Evolutionary conservation across 2,329 filamentous ascomycete genomes (phyloP), one percentile per base, ranked within the genome.

Genomic region (Mariannaea sp.): DNA sequence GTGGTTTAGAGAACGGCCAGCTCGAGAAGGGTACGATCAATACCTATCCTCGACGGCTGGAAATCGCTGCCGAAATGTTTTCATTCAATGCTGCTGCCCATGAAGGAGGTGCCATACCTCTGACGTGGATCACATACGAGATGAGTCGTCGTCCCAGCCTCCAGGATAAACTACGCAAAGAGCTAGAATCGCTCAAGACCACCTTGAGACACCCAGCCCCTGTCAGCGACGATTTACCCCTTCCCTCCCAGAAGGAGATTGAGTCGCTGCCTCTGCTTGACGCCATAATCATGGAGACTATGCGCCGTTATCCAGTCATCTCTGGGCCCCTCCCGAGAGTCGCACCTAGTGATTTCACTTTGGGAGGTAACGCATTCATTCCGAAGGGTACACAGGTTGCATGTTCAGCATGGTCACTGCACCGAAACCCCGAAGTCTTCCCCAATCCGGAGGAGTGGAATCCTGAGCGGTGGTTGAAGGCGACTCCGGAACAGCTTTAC

Each of bases 1-100:
- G 29, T 10, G 10, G 10, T 5, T 10, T 8, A 29, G 22, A 16
- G 17, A 47, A 32, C 17, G 30, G 17, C 12, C 12, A 3, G 10
- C 44, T 17, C 47, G 33, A 14, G 26, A 47, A n/a, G 38, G 45
- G 9, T 41, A 47, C 8, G 33, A 41, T 41, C 32, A 42, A 2
- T 40, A 52, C n/a, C 16, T 47, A 52, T 16, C 33, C 42, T 7
- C 41, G 42, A 14, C 49, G 49, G 1, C 33, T 52, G 3, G 49
- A 52, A 27, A 46, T 52, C 13, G 49, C 49, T 8, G 40, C 41
- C 20, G 49, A 52, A 17, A 52, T 52, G 49, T 52, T 46, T 14
- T 42, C 46, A 5, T 42, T 46, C 27, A 52, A 52, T 14, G 41
- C 49, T 4, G 49, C 49, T 26, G 41, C 49, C 2, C 49, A 52